A percentile compares a stretch with the other conserved stretches of the same genome.
These are phyloP conservation scores for Dendryphion nanum DNA, from an alignment of 2,329 filamentous ascomycete species.

Conservation along the genomic window DNA sequence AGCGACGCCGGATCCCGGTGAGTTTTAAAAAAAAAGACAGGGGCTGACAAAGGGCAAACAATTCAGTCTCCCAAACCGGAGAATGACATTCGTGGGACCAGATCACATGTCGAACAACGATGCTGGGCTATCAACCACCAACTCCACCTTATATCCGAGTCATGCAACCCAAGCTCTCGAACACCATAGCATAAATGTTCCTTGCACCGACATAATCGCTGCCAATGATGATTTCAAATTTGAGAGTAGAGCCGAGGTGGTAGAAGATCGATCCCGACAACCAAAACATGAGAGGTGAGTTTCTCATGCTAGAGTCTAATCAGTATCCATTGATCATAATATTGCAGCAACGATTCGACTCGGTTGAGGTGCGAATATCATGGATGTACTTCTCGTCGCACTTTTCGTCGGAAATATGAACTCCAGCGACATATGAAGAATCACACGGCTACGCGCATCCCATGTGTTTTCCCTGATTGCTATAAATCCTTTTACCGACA, in stretches of 20 bases:
- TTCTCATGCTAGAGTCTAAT: too few species aligned
- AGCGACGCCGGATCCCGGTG: too few species aligned
- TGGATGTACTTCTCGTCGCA: background rate
- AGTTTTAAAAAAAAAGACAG: constrained; percentile 1
- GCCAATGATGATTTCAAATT: background rate
- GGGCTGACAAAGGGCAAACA: background rate
- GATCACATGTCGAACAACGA: too few species aligned
- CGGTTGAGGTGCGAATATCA: background rate
- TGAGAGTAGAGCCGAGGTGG: background rate
- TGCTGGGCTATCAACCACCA: too few species aligned
- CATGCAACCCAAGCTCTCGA: too few species aligned
- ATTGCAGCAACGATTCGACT: background rate
- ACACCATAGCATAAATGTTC: too few species aligned
- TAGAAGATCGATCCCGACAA: background rate
- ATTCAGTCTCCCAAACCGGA: too few species aligned
- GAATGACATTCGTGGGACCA: too few species aligned
- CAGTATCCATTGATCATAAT: too few species aligned
- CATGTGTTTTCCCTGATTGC: background rate
- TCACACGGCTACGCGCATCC: background rate
- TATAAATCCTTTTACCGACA: background rate
- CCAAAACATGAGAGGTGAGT: too few species aligned
- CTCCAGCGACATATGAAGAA: constrained; percentile 1
- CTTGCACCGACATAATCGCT: too few species aligned
- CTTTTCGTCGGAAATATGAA: background rate
- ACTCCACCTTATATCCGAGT: too few species aligned